Evolutionary conservation across 163 green algal genomes (phyloP).

Genomic region (Chlamydomonas reinhardtii): DNA sequence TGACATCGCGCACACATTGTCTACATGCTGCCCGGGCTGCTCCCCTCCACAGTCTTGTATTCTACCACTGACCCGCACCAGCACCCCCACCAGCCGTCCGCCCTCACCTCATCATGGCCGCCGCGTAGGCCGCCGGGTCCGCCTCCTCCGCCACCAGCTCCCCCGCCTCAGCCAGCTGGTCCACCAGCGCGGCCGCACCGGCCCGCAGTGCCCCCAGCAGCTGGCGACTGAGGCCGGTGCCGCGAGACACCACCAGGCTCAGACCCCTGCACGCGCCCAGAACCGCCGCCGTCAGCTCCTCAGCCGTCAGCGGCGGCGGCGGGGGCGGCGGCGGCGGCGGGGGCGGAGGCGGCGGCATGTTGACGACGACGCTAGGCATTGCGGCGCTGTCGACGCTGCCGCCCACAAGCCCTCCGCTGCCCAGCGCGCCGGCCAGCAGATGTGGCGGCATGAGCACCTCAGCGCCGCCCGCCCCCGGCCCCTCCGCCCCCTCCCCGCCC

Average conservation of each 20-base stretch:
- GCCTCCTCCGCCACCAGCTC: not conserved
- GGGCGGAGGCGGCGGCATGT: not conserved
- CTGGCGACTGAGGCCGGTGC: not conserved
- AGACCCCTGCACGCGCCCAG: not conserved
- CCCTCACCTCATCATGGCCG: not conserved
- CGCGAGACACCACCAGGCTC: constrained; percentile 12
- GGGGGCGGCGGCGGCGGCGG: not conserved
- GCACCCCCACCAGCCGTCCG: too few species aligned
- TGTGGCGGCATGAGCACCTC: not conserved
- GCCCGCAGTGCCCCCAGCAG: not conserved
- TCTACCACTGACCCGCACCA: too few species aligned
- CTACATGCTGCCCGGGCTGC: too few species aligned
- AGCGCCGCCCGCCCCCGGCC: too few species aligned
- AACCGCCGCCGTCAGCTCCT: constrained; percentile 16
- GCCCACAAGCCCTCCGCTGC: too few species aligned
- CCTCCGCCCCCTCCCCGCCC: not conserved
- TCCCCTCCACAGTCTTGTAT: too few species aligned
- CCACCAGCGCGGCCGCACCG: not conserved
- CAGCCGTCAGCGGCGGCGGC: not conserved
- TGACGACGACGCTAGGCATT: not conserved
- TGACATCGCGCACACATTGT: too few species aligned
- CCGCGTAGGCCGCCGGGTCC: not conserved
- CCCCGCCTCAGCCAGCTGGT: not conserved
- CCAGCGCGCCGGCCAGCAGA: not conserved
- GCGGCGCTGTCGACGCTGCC: too few species aligned